These are phyloP conservation scores for Nakataea oryzae DNA, from an alignment of 2,329 filamentous ascomycete species.

Conservation along the genomic window DNA sequence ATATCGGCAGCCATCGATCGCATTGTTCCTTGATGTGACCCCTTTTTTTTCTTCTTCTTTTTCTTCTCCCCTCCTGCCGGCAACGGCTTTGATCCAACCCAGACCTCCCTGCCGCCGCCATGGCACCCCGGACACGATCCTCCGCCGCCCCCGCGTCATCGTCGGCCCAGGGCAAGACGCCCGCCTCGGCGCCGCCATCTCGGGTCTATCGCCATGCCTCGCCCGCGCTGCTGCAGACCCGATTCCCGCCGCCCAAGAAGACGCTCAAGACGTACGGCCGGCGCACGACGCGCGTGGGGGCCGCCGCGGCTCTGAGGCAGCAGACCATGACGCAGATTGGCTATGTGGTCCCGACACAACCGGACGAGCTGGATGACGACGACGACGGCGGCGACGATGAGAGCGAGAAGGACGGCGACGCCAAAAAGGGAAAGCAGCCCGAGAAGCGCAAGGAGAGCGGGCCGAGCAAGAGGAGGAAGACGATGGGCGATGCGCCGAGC, in stretches of 20 bases:
- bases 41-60: neutral
- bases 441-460: conserved; percentile 5
- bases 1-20: neutral
- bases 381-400: conserved; percentile 1
- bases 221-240: conserved; percentile 15
- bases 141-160: neutral
- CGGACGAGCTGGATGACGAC: conserved; percentile 5
- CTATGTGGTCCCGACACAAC: conserved; percentile 9
- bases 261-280: conserved; percentile 17
- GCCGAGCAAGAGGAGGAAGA: conserved; percentile 16
- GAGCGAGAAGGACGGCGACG: neutral
- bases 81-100: neutral
- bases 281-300: conserved; percentile 7
- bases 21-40: neutral
- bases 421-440: neutral
- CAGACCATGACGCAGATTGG: conserved; percentile 23
- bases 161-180: conserved; percentile 2
- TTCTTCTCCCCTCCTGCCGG: neutral
- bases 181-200: conserved; percentile 3
- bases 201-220: conserved; percentile 14
- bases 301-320: conserved; percentile 13
- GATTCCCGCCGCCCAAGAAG: conserved; percentile 17
- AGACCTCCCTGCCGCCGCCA: conserved; percentile 1
- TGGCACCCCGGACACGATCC: conserved; percentile 11
- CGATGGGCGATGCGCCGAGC: conserved; percentile 14